A percentile compares a stretch with the other conserved stretches of the same genome.
phyloP scores from a whole-genome alignment of 2,329 filamentous ascomycete species.

The Microdochium paspali region DNA sequence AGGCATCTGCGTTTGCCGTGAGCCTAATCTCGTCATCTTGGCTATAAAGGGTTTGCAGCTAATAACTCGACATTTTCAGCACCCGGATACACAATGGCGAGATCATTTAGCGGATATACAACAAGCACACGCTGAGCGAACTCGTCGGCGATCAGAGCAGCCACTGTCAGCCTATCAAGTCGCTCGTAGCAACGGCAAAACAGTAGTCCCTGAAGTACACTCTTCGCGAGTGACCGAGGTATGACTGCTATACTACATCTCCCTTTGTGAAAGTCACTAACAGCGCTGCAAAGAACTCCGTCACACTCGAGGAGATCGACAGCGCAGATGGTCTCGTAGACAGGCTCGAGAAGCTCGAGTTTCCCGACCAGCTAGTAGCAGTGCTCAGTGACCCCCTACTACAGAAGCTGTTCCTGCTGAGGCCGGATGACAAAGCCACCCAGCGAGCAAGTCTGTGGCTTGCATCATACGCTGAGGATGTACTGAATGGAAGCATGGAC shows the following conservation, averaged over 20 bases:
- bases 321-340: constrained; percentile 59
- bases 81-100: constrained; percentile 71
- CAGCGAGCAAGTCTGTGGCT: constrained; percentile 52
- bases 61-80: too few species aligned
- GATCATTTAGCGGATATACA: constrained; percentile 59
- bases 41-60: too few species aligned
- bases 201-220: constrained; percentile 57
- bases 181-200: constrained; percentile 37
- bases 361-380: constrained; percentile 74
- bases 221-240: constrained; percentile 66
- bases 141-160: constrained; percentile 27
- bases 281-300: constrained; percentile 39
- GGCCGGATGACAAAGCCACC: constrained; percentile 41
- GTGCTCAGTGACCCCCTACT: constrained; percentile 67
- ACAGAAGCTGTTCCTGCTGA: constrained; percentile 65
- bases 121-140: constrained; percentile 40
- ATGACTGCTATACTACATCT: constrained; percentile 7
- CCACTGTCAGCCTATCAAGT: constrained; percentile 53
- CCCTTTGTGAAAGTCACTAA: constrained; percentile 9
- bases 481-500: constrained; percentile 40
- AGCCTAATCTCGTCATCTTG: too few species aligned
- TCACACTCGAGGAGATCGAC: constrained; percentile 71
- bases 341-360: constrained; percentile 67
- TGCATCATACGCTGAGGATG: constrained; percentile 43
- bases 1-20: constrained; percentile 53